Evolutionary conservation across 192 early-diverging fungal species (phyloP).

Genomic region (Backusella luteola): DNA sequence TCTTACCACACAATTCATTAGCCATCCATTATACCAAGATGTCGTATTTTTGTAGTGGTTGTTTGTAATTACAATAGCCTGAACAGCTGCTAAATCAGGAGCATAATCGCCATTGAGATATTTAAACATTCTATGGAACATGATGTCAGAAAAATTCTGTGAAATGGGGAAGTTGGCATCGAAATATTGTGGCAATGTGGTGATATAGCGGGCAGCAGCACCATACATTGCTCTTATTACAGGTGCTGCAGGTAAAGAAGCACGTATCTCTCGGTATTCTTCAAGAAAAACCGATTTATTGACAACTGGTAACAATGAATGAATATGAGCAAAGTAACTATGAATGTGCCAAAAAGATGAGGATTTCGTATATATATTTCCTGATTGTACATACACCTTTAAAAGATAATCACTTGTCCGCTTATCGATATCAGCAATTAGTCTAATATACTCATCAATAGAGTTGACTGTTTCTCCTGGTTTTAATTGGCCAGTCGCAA

Average conservation of each 20-base stretch:
- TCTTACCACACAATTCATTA: conserved; percentile 21
- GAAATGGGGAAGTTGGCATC: neutral
- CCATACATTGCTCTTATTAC: conserved; percentile 35
- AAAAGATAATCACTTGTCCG: conserved; percentile 27
- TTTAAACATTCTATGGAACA: conserved; percentile 10
- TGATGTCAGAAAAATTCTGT: conserved; percentile 2
- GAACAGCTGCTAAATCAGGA: conserved; percentile 25
- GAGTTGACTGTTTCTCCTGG: neutral
- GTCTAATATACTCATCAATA: conserved; percentile 24
- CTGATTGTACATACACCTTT: conserved; percentile 17
- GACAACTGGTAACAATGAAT: conserved; percentile 69
- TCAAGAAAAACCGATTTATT: conserved; percentile 61
- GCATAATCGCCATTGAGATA: conserved; percentile 10
- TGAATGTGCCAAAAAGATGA: neutral
- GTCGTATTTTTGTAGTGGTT: conserved; percentile 26
- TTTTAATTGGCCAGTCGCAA: neutral
- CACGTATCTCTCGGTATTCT: conserved; percentile 26
- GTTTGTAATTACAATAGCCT: conserved; percentile 28
- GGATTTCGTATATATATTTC: neutral
- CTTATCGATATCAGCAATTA: conserved; percentile 21
- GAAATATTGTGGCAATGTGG: conserved; percentile 4
- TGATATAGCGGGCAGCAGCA: conserved; percentile 30
- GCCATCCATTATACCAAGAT: conserved; percentile 24
- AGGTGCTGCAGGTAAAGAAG: conserved; percentile 25
- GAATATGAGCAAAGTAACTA: conserved; percentile 64